These are phyloP conservation scores for Rubia balearica DNA, from an alignment of 305 asterid species.

Conservation along the genomic window DNA sequence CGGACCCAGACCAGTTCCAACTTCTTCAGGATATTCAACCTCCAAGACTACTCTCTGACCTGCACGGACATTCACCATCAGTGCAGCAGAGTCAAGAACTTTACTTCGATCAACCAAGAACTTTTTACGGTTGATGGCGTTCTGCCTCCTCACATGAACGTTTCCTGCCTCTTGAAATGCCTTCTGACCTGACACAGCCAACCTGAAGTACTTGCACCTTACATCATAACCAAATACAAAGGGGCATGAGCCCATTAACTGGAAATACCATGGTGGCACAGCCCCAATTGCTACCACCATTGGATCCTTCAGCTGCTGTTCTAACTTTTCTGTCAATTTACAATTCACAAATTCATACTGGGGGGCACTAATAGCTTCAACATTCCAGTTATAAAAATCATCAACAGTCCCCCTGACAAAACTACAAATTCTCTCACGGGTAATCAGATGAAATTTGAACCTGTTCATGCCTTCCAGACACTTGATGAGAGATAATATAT, in stretches of 20 bases:
- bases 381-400: conserved; percentile 37
- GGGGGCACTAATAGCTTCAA: conserved; percentile 35
- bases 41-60: conserved; percentile 57
- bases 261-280: conserved; percentile 87
- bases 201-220: conserved; percentile 69
- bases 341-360: conserved; percentile 68
- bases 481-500: conserved; percentile 64
- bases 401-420: conserved; percentile 52
- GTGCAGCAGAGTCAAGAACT: conserved; percentile 68
- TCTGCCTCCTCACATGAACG: conserved; percentile 44
- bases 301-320: conserved; percentile 85
- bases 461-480: conserved; percentile 72
- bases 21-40: conserved; percentile 91
- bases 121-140: conserved; percentile 52
- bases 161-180: conserved; percentile 39
- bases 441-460: conserved; percentile 55
- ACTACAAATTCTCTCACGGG: conserved; percentile 41
- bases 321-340: conserved; percentile 82
- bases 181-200: conserved; percentile 51
- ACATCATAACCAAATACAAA: conserved; percentile 83
- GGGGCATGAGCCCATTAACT: conserved; percentile 67
- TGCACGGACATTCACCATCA: conserved; percentile 68
- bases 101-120: conserved; percentile 65
- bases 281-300: conserved; percentile 62
- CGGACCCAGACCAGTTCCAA: conserved; percentile 98